Conservation (phyloP, 2,329 filamentous ascomycete species). For the Fusarium verrucosum region DNA sequence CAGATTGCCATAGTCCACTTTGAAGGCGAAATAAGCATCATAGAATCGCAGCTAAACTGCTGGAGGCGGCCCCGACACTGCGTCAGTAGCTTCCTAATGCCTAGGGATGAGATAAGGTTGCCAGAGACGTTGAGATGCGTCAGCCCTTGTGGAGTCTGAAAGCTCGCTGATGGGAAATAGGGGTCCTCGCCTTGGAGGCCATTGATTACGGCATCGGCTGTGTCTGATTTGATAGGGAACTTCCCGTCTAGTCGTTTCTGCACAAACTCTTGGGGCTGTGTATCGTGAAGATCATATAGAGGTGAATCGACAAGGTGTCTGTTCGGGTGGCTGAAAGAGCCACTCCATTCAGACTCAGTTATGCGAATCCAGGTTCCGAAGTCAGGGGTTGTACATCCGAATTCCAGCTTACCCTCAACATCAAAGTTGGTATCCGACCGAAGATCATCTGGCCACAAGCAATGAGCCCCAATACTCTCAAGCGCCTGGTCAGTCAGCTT, state of each 20-base stretch:
- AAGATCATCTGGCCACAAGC: constrained; percentile 48
- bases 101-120: constrained; percentile 58
- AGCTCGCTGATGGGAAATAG: constrained; percentile 29
- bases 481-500: constrained; percentile 59
- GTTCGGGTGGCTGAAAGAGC: constrained; percentile 55
- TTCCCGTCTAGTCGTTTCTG: constrained; percentile 48
- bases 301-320: constrained; percentile 62
- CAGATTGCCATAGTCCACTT: constrained; percentile 30
- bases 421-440: constrained; percentile 52
- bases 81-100: constrained; percentile 56
- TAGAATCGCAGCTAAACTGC: constrained; percentile 61
- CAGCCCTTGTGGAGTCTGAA: constrained; percentile 47
- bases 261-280: constrained; percentile 34
- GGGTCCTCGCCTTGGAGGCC: constrained; percentile 42
- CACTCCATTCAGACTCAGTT: constrained; percentile 59
- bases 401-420: constrained; percentile 57
- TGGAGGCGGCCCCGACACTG: constrained; percentile 59
- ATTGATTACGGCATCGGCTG: constrained; percentile 40
- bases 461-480: constrained; percentile 42
- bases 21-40: constrained; percentile 44
- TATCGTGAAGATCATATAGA: constrained; percentile 39
- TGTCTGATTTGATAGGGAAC: constrained; percentile 40
- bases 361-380: constrained; percentile 58
- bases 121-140: constrained; percentile 65
- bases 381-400: constrained; percentile 43